Base-by-base conservation (phyloP, 108 stramenopile genomes). In the Fistulifera pelliculosa region DNA sequence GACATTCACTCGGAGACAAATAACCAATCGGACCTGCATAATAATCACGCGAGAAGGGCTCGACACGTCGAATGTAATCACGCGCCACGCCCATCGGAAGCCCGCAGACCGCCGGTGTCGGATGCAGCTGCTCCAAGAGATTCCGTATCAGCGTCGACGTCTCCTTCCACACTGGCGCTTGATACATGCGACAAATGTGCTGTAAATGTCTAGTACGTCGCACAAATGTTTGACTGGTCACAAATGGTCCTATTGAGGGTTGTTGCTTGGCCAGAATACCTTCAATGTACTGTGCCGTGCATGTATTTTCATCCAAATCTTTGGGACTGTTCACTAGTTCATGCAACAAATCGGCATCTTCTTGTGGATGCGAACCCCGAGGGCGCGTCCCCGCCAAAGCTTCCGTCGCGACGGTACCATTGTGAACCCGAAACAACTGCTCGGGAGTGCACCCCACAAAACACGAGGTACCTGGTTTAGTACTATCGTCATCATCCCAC, bases 11-110 rank as follows among this genome's bases (percentile, higher is more conserved):
- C 25, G 51, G 38, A 6, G 81, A 80, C 49, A 87, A 56, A 54
- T 72, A 85, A 38, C 90, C 90, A 60, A 92, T 76, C 24, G 90
- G 90, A 2, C 90, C 90, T n/a, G 80, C 68, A 57, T 85, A 92
- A 28, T 79, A 81, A 1, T 85, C 90, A 22, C 90, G 63, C 60
- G 87, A 83, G 64, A 87, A 85, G 17, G 70, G 61, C 49, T 92
- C 90, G 40, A 66, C 56, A 38, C 71, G 27, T 31, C 85, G 73
- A 49, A 92, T 85, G 47, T 83, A 83, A 10, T 83, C 70, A 13
- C 75, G 40, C 1, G 85, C 79, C 26, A 26, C 26, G 15, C 51
- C 41, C 19, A 65, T 38, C 0, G 85, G 80, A 43, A 68, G 79
- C 8, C 90, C 90, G 44, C 81, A 72, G 16, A 92, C 80, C 23